These are phyloP conservation scores for Mucor plumbeus DNA, from an alignment of 371 early-diverging fungal species.

Conservation along the genomic window DNA sequence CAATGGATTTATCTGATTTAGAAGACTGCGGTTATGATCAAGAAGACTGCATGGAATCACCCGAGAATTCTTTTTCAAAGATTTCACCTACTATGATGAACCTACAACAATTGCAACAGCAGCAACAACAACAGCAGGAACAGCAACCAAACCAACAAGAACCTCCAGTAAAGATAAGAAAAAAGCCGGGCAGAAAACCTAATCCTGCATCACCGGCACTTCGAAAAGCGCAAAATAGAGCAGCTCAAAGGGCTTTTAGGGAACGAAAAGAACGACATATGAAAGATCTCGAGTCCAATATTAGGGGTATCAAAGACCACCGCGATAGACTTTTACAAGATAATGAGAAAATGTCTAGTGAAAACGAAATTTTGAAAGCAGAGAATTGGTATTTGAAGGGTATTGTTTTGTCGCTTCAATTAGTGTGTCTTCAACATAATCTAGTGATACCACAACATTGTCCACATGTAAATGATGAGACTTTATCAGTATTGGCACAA, in stretches of 20 bases:
- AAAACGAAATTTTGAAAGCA: constrained; percentile 49
- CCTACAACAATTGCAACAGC: neutral
- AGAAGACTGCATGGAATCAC: constrained; percentile 42
- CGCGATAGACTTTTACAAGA: constrained; percentile 43
- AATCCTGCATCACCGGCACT: constrained; percentile 70
- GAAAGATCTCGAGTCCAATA: constrained; percentile 63
- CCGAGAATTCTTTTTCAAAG: constrained; percentile 23
- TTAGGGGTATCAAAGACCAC: constrained; percentile 61
- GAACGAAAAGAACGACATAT: constrained; percentile 78
- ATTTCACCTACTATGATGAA: neutral
- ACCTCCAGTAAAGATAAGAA: constrained; percentile 45
- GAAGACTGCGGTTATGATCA: constrained; percentile 23
- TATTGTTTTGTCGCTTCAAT: constrained; percentile 51
- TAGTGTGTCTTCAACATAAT: constrained; percentile 39
- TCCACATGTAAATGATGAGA: constrained; percentile 38
- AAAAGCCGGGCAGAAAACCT: constrained; percentile 87
- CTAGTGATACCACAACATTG: constrained; percentile 42
- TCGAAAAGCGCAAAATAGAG: constrained; percentile 81
- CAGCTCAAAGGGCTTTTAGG: constrained; percentile 83
- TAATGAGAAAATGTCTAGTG: constrained; percentile 51
- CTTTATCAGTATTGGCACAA: constrained; percentile 34
- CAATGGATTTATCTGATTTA: constrained; percentile 29
- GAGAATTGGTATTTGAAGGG: constrained; percentile 65
- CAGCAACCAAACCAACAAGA: neutral
- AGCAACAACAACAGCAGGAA: constrained; percentile 2